Conservation (phyloP, 108 stramenopile species). For the Cyclotella sp. region DNA sequence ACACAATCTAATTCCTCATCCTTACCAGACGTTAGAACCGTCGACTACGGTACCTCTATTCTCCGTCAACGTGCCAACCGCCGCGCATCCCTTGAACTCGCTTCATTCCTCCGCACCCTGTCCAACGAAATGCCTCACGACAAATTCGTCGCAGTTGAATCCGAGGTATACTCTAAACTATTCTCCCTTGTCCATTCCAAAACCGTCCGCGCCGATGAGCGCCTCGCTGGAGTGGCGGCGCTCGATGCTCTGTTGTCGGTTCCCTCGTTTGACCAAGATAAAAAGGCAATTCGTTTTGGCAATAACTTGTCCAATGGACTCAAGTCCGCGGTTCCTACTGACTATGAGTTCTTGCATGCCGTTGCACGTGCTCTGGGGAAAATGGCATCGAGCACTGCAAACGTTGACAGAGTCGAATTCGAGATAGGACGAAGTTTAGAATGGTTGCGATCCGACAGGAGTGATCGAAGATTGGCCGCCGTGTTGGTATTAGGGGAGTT, state of each 20-base stretch:
- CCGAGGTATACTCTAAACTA: constrained; percentile 75
- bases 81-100: constrained; percentile 73
- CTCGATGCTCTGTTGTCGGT: constrained; percentile 81
- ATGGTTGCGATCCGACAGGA: constrained; percentile 88
- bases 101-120: constrained; percentile 73
- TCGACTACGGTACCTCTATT: constrained; percentile 63
- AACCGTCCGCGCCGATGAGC: constrained; percentile 47
- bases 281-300: constrained; percentile 93
- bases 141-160: constrained; percentile 78
- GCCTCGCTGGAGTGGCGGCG: constrained; percentile 86
- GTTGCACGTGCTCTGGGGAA: constrained; percentile 89
- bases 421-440: constrained; percentile 92
- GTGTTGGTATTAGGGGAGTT: constrained; percentile 88
- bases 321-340: constrained; percentile 56
- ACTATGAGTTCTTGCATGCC: constrained; percentile 86
- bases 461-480: constrained; percentile 87
- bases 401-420: constrained; percentile 93
- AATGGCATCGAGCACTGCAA: constrained; percentile 82
- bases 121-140: constrained; percentile 89
- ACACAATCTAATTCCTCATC: background rate
- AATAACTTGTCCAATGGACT: constrained; percentile 85
- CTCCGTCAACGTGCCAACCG: constrained; percentile 69
- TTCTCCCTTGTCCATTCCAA: constrained; percentile 80
- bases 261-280: constrained; percentile 88
- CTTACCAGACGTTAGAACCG: background rate